Conservation (phyloP, 2,329 filamentous ascomycete species). For the Colletotrichum coccodes region DNA sequence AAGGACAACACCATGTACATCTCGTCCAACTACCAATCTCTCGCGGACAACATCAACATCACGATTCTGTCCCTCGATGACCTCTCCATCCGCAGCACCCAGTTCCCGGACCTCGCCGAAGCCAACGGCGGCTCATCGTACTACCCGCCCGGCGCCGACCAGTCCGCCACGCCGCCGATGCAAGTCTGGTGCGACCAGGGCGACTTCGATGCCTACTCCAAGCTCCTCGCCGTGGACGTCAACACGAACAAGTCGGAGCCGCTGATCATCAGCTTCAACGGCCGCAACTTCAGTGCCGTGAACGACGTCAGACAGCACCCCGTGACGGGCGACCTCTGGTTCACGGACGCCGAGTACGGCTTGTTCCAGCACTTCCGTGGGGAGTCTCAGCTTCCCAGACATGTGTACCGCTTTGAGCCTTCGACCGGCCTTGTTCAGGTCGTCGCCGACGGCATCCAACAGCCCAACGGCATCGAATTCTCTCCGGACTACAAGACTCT, state of each 20-base stretch:
- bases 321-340: conserved; percentile 56
- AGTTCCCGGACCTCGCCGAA: conserved; percentile 35
- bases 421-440: conserved; percentile 49
- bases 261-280: conserved; percentile 24
- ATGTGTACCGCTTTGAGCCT: conserved; percentile 59
- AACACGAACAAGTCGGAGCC: conserved; percentile 35
- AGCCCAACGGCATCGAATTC: conserved; percentile 57
- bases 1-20: conserved; percentile 32
- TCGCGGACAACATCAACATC: conserved; percentile 30
- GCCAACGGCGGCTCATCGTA: conserved; percentile 37
- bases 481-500: conserved; percentile 54
- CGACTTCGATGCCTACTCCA: conserved; percentile 20
- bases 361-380: conserved; percentile 57
- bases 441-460: conserved; percentile 58
- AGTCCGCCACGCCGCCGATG: conserved; percentile 32
- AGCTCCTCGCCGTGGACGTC: conserved; percentile 32
- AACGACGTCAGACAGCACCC: conserved; percentile 57
- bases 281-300: conserved; percentile 54
- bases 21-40: conserved; percentile 30
- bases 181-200: conserved; percentile 35
- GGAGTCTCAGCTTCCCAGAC: conserved; percentile 52
- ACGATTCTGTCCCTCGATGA: conserved; percentile 37
- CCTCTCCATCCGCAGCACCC: conserved; percentile 32
- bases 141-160: conserved; percentile 33
- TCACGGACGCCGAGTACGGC: conserved; percentile 61